Conservation (phyloP, 495 filamentous ascomycete species). For the Astrothelium macrocarpum region DNA sequence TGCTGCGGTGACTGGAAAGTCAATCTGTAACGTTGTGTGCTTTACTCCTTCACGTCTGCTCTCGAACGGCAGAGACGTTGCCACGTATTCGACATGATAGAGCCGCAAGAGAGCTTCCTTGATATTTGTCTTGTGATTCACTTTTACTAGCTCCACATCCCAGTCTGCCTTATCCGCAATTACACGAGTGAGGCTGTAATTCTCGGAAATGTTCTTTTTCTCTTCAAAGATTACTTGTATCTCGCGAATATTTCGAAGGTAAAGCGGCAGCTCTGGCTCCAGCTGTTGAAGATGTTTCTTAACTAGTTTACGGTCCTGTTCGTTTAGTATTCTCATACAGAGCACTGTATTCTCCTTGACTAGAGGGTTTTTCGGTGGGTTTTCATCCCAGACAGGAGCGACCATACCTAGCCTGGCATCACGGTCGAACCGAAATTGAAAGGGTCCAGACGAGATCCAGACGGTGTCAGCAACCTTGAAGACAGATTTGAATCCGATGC, state of each 20-base stretch:
- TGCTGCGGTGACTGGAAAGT: conserved; percentile 10
- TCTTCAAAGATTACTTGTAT: conserved; percentile 9
- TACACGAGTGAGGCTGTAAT: neutral
- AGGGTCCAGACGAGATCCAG: conserved; percentile 14
- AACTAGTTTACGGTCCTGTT: neutral
- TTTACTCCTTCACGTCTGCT: neutral
- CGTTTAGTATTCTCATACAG: conserved; percentile 10
- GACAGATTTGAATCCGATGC: conserved; percentile 23
- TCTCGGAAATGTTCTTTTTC: neutral
- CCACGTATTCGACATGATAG: neutral
- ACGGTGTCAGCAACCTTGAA: conserved; percentile 17
- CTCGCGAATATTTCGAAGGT: conserved; percentile 10
- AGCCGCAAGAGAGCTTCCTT: neutral
- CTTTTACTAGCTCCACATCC: neutral
- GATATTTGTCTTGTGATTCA: neutral
- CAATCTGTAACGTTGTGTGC: conserved; percentile 6
- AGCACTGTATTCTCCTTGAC: conserved; percentile 9
- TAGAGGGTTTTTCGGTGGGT: neutral
- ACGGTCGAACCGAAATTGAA: conserved; percentile 17
- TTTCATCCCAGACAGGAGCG: conserved; percentile 9
- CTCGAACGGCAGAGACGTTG: conserved; percentile 9
- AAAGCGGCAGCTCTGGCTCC: conserved; percentile 11
- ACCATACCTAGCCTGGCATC: conserved; percentile 12
- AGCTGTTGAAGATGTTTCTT: neutral
- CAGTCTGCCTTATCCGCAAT: neutral